Evolutionary conservation across 139 green algal species (phyloP).

Genomic region (Nannochloris sp.): DNA sequence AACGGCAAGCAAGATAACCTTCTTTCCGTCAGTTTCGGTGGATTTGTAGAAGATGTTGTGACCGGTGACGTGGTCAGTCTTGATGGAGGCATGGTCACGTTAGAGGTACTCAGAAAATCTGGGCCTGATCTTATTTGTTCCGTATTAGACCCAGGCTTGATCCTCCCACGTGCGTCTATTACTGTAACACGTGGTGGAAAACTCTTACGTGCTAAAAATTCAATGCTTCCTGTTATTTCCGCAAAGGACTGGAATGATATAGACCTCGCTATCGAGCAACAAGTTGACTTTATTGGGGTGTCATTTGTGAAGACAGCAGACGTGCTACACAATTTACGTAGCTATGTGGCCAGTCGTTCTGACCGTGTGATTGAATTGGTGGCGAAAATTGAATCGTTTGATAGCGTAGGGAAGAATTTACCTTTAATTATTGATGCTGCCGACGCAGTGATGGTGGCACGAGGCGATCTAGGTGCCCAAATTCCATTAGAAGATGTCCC

Average conservation of each 20-base stretch:
- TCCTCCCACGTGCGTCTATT: constrained; percentile 75
- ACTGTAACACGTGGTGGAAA: constrained; percentile 54
- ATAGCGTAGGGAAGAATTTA: constrained; percentile 36
- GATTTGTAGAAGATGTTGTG: constrained; percentile 69
- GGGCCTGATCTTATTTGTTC: constrained; percentile 60
- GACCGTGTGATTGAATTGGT: constrained; percentile 31
- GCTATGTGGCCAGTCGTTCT: constrained; percentile 48
- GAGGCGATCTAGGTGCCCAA: constrained; percentile 69
- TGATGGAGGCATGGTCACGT: constrained; percentile 83
- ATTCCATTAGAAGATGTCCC: constrained; percentile 76
- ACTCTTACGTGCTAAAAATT: constrained; percentile 58
- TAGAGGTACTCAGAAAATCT: constrained; percentile 60
- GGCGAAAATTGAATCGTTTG: constrained; percentile 51
- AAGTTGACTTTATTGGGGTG: constrained; percentile 69
- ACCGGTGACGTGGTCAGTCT: constrained; percentile 71
- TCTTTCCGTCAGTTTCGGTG: constrained; percentile 45
- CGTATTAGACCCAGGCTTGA: constrained; percentile 67
- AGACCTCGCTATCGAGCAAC: constrained; percentile 64
- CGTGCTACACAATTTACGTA: constrained; percentile 68
- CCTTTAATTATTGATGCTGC: neutral
- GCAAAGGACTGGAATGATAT: constrained; percentile 86
- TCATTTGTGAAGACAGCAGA: constrained; percentile 76
- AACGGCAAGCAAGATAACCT: constrained; percentile 8
- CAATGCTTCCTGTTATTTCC: constrained; percentile 70
- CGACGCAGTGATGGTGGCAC: constrained; percentile 72